These are phyloP conservation scores for Cyclotella choctawhatcheeana DNA, from an alignment of 108 stramenopile species.

Conservation along the genomic window DNA sequence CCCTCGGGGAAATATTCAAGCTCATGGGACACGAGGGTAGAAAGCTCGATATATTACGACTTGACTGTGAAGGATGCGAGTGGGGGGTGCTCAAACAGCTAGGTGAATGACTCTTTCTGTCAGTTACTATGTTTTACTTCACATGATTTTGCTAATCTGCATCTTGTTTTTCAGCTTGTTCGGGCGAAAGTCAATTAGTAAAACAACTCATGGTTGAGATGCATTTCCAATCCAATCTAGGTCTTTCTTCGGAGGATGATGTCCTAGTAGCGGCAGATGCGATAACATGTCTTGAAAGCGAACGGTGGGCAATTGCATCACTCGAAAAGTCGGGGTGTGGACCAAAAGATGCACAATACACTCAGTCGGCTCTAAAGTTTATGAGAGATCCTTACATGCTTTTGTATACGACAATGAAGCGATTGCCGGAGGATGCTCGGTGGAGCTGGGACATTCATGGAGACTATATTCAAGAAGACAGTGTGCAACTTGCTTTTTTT, in stretches of 20 bases:
- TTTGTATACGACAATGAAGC: slow-evolving; percentile 13
- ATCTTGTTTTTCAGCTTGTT: too few relatives aligned
- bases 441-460: slow-evolving; percentile 1
- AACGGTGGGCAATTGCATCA: slow-evolving; percentile 32
- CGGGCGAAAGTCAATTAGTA: slow-evolving; percentile 18
- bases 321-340: slow-evolving; percentile 27
- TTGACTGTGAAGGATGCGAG: slow-evolving; percentile 76
- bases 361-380: slow-evolving; percentile 21
- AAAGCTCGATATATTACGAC: slow-evolving; percentile 58
- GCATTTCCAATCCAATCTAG: slow-evolving; percentile 43
- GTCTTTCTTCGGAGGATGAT: slow-evolving; percentile 25
- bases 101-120: too few relatives aligned
- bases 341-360: slow-evolving; percentile 23
- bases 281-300: slow-evolving; percentile 28
- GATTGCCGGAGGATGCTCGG: slow-evolving; percentile 1
- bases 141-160: too few relatives aligned
- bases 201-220: slow-evolving; percentile 40
- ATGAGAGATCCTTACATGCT: slow-evolving; percentile 6
- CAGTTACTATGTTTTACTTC: too few relatives aligned
- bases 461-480: not conserved
- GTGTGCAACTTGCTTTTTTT: not conserved
- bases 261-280: slow-evolving; percentile 32
- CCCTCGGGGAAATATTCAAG: slow-evolving; percentile 44
- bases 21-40: slow-evolving; percentile 55
- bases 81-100: slow-evolving; percentile 24